Evolutionary conservation across 1,139 yeast species (phyloP), one percentile per base, ranked within the genome.

Genomic region (Wickerhamomyces sp.): DNA sequence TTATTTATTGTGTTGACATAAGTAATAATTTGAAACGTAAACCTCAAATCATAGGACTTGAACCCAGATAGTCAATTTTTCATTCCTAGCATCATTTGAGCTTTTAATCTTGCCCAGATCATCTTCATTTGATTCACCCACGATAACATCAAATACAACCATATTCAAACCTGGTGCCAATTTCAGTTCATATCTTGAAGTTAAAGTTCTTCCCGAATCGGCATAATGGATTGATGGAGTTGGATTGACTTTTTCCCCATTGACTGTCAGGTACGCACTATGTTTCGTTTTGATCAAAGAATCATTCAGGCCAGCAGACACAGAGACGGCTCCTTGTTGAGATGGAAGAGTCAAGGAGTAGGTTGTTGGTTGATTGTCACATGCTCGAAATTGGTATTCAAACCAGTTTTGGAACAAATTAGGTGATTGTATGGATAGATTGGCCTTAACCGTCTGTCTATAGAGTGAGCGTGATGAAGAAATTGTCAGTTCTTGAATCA

Each of bases 111-210:
- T 18, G 23, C 23, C 23, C 23, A 18, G 23, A 18, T 18, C 23
- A 18, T 18, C 23, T 18, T 18, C 23, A 18, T 18, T 18, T 18
- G 23, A 18, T 18, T 45, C 44, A 4, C 51, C 55, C 3, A 54
- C 49, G 2, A 42, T 39, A 47, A 77, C 73, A 52, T 73, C 76
- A 51, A 77, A 73, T 10, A 60, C 68, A 41, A 77, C 64, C 29
- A 72, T 65, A 52, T 76, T 77, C 52, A 77, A 64, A 0, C 81
- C 82, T 47, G 68, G 58, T 40, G 72, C 68, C 51, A 77, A 65
- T 57, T 76, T 77, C 44, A 77, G 55, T 46, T 77, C 81, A 53
- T 75, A 76, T 44, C 69, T 68, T 27, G 76, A 64, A 6, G 68
- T 68, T 37, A 76, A 61, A n/a, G 39, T 45, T 46, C 52, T 52